phyloP scores from a whole-genome alignment of 768 basidiomycete genomes.

The Termitomyces sp. region DNA sequence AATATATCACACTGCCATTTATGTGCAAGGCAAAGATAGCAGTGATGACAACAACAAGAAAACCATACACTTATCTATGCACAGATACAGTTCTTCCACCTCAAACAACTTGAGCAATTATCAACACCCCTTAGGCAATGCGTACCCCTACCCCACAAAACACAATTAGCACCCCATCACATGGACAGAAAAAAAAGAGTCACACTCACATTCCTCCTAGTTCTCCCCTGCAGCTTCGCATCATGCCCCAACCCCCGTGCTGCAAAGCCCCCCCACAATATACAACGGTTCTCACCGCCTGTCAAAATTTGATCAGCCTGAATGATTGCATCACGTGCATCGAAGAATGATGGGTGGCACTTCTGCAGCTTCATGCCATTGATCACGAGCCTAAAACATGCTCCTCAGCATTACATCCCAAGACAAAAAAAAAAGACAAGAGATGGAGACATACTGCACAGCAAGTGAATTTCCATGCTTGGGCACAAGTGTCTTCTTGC shows the following conservation, averaged over 20 bases:
- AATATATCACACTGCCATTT: no score
- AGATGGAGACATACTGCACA: constrained; percentile 54
- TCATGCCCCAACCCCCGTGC: constrained; percentile 77
- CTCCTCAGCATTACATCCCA: no score
- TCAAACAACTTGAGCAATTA: no score
- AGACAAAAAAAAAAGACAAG: no score
- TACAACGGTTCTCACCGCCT: constrained; percentile 89
- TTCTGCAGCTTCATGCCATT: constrained; percentile 95
- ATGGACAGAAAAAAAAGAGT: neutral
- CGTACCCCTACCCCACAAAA: no score
- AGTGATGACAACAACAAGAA: no score
- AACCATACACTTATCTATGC: no score
- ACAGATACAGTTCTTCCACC: no score
- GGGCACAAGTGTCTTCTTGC: constrained; percentile 66
- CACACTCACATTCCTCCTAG: constrained; percentile 59
- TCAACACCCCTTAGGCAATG: no score
- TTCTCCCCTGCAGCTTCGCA: constrained; percentile 68
- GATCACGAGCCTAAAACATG: constrained; percentile 60
- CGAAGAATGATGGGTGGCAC: constrained; percentile 90
- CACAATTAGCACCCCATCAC: neutral
- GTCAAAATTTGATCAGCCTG: constrained; percentile 89
- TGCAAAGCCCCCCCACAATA: constrained; percentile 83
- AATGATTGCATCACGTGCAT: constrained; percentile 86
- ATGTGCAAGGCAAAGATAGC: no score
- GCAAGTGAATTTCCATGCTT: constrained; percentile 89